Conservation (phyloP, 805 yeast genomes). For the Lachancea meyersii region DNA sequence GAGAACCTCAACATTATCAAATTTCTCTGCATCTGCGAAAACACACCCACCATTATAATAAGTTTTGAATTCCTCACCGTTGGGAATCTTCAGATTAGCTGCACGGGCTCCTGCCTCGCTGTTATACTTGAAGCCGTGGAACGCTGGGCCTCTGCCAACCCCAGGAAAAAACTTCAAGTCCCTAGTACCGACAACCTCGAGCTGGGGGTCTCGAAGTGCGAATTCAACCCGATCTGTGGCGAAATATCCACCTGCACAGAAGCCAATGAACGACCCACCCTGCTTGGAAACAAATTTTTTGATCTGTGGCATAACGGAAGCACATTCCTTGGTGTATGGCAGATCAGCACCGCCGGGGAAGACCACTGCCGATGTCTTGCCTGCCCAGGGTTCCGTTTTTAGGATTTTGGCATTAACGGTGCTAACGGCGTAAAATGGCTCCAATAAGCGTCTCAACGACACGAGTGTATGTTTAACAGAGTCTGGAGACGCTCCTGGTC, state of each 20-base stretch:
- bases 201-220: conserved; percentile 58
- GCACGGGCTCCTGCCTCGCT: conserved; percentile 72
- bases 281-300: conserved; percentile 58
- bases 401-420: conserved; percentile 59
- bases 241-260: conserved; percentile 95
- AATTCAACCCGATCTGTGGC: conserved; percentile 73
- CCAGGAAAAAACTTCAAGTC: conserved; percentile 84
- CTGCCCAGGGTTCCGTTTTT: conserved; percentile 80
- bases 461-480: conserved; percentile 80
- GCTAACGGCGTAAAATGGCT: conserved; percentile 84
- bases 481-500: conserved; percentile 82
- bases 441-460: conserved; percentile 62
- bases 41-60: conserved; percentile 90
- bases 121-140: conserved; percentile 71
- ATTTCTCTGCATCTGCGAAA: conserved; percentile 67
- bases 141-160: conserved; percentile 72
- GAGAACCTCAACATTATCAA: conserved; percentile 57
- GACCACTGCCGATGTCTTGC: conserved; percentile 71
- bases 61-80: conserved; percentile 20
- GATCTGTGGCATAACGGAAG: conserved; percentile 58
- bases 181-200: conserved; percentile 83
- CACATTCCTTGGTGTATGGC: conserved; percentile 69
- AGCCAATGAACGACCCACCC: conserved; percentile 82
- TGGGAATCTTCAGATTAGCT: conserved; percentile 39
- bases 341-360: conserved; percentile 97